phyloP scores from a whole-genome alignment of 2,329 filamentous ascomycete genomes.

The Diaporthe vaccinii region DNA sequence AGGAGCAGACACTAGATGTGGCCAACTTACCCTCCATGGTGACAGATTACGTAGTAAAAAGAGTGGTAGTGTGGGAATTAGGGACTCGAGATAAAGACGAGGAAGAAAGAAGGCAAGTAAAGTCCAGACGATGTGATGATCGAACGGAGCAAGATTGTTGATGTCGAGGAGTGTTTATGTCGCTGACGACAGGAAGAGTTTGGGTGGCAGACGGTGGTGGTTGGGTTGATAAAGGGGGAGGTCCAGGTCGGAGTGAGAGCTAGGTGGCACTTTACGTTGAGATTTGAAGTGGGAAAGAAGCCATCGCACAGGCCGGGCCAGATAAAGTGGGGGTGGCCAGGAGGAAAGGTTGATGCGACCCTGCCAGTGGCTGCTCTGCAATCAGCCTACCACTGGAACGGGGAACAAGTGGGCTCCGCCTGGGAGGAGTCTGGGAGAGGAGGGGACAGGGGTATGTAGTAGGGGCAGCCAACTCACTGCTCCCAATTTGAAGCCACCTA shows the following conservation, averaged over 20 bases:
- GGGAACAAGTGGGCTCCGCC: constrained; percentile 37
- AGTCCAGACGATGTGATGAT: constrained; percentile 42
- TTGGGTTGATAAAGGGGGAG: constrained; percentile 42
- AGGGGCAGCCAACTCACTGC: constrained; percentile 16
- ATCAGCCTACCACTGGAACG: constrained; percentile 40
- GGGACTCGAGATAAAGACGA: constrained; percentile 45
- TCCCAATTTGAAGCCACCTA: constrained; percentile 21
- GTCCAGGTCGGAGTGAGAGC: constrained; percentile 35
- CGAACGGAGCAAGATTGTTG: constrained; percentile 40
- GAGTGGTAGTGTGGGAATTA: constrained; percentile 46
- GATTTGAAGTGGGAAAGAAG: constrained; percentile 42
- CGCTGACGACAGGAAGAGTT: constrained; percentile 40
- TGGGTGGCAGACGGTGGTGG: constrained; percentile 39
- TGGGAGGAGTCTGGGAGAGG: constrained; percentile 27
- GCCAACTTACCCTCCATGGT: constrained; percentile 68
- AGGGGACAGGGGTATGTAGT: constrained; percentile 8
- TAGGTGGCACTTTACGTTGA: constrained; percentile 41
- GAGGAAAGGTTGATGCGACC: constrained; percentile 35
- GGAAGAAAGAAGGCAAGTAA: constrained; percentile 47
- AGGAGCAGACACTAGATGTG: constrained; percentile 48
- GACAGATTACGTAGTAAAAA: constrained; percentile 59
- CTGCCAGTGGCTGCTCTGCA: constrained; percentile 35
- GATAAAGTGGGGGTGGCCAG: constrained; percentile 38
- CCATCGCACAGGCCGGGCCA: constrained; percentile 40
- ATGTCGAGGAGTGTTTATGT: constrained; percentile 32